Percentiles rank a stretch among this genome's conserved stretches.
Conservation (phyloP, 139 green algal species). For the Chlorella sp. region DNA sequence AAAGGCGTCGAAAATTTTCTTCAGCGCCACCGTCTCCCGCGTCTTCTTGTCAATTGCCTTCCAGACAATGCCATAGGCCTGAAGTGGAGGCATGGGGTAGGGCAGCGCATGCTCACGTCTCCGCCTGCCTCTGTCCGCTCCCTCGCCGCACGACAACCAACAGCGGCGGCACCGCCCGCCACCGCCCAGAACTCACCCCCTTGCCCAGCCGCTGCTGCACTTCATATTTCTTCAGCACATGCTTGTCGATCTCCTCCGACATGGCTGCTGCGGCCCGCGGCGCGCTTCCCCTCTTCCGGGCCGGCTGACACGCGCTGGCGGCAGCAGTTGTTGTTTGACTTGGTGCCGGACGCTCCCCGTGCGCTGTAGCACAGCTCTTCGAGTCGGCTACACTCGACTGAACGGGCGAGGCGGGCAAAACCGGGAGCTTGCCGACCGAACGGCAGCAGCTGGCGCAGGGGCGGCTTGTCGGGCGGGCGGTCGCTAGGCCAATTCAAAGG, state of each 20-base stretch:
- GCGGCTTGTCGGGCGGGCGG: no score
- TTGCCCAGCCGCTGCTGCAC: constrained; percentile 96
- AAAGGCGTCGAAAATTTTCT: constrained; percentile 99
- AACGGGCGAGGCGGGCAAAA: no score
- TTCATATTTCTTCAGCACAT: constrained; percentile 95
- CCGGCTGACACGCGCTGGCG: no score
- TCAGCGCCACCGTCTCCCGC: constrained; percentile 86
- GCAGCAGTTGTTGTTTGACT: no score
- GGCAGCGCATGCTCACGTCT: background rate
- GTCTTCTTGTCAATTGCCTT: constrained; percentile 93
- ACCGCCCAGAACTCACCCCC: constrained; percentile 55
- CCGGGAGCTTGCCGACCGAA: no score
- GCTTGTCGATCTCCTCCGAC: constrained; percentile 94
- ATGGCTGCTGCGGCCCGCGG: constrained; percentile 33
- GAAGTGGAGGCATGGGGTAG: constrained; percentile 8
- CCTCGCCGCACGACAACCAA: background rate
- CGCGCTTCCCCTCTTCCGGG: no score
- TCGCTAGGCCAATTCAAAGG: no score
- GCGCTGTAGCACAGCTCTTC: no score
- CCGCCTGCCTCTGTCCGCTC: background rate
- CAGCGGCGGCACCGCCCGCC: background rate
- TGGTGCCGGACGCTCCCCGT: no score
- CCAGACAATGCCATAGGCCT: constrained; percentile 99
- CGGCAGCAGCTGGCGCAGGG: no score
- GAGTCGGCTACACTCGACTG: no score